These are phyloP conservation scores for Melastoma malabathricum DNA, from an alignment of 345 rosid species.

Conservation along the genomic window DNA sequence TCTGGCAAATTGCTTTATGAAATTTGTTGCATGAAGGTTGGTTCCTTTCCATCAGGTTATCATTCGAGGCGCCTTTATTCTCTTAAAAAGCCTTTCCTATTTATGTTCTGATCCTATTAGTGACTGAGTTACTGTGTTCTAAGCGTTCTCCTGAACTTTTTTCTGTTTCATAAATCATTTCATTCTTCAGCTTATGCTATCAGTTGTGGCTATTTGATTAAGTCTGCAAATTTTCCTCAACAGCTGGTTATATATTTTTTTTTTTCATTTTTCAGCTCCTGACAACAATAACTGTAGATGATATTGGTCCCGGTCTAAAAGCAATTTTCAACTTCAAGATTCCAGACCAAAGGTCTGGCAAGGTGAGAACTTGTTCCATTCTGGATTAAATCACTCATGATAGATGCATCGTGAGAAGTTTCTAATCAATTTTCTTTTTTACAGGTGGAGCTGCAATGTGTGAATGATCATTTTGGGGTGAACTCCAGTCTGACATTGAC, in stretches of 20 bases:
- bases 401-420: too few species aligned
- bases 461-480: constrained; percentile 77
- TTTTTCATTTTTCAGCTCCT: constrained; percentile 31
- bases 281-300: constrained; percentile 68
- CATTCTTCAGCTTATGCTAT: too few species aligned
- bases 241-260: too few species aligned
- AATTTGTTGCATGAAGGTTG: too few species aligned
- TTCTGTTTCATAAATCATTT: too few species aligned
- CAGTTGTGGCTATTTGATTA: background rate
- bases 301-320: constrained; percentile 86
- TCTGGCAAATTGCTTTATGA: too few species aligned
- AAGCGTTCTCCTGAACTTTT: too few species aligned
- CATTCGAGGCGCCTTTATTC: too few species aligned
- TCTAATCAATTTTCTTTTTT: background rate
- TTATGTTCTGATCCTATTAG: too few species aligned
- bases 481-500: constrained; percentile 77
- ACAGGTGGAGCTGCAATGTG: constrained; percentile 78
- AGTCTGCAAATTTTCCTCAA: background rate
- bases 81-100: too few species aligned
- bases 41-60: too few species aligned
- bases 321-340: constrained; percentile 63
- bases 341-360: constrained; percentile 94
- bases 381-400: background rate
- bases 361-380: constrained; percentile 26
- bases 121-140: too few species aligned